Evolutionary conservation across 2,329 filamentous ascomycete species (phyloP).

Genomic region (Fusarium penzigii): DNA sequence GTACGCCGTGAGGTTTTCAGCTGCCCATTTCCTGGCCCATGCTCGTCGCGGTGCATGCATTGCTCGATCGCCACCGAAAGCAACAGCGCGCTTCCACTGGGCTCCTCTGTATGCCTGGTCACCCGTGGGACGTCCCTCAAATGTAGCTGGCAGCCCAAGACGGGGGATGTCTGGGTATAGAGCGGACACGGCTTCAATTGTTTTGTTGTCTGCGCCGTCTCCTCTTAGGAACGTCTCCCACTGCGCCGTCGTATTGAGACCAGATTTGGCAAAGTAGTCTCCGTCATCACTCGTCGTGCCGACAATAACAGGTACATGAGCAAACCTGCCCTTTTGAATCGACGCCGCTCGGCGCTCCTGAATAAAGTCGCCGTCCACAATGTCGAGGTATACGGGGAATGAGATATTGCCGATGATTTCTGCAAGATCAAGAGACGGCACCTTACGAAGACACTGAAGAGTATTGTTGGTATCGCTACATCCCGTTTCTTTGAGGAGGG

Average conservation of each 20-base stretch:
- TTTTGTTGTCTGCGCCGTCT: conserved; percentile 8
- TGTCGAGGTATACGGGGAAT: conserved; percentile 16
- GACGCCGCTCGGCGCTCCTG: conserved; percentile 11
- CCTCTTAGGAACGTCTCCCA: conserved; percentile 11
- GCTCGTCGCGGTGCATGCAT: conserved; percentile 16
- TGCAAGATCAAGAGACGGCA: conserved; percentile 11
- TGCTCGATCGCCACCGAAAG: conserved; percentile 13
- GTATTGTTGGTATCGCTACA: conserved; percentile 1
- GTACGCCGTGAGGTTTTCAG: conserved; percentile 3
- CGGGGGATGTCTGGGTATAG: conserved; percentile 15
- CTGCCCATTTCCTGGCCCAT: conserved; percentile 12
- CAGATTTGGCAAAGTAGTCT: conserved; percentile 12
- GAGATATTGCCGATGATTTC: conserved; percentile 9
- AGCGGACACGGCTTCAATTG: conserved; percentile 5
- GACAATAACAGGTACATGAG: conserved; percentile 7
- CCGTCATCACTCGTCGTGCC: conserved; percentile 9
- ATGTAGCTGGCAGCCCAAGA: conserved; percentile 5
- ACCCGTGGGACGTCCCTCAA: conserved; percentile 4
- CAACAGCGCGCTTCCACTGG: conserved; percentile 17
- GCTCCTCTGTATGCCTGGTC: conserved; percentile 4
- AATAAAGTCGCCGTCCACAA: conserved; percentile 14
- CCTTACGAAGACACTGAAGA: conserved; percentile 11
- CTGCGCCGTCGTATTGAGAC: conserved; percentile 11
- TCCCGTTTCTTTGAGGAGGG: not conserved
- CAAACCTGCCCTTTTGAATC: conserved; percentile 9